Percentiles rank a stretch among this genome's conserved stretches.
Conservation (phyloP, 2,329 filamentous ascomycete species). For the Aureobasidium pullulans region DNA sequence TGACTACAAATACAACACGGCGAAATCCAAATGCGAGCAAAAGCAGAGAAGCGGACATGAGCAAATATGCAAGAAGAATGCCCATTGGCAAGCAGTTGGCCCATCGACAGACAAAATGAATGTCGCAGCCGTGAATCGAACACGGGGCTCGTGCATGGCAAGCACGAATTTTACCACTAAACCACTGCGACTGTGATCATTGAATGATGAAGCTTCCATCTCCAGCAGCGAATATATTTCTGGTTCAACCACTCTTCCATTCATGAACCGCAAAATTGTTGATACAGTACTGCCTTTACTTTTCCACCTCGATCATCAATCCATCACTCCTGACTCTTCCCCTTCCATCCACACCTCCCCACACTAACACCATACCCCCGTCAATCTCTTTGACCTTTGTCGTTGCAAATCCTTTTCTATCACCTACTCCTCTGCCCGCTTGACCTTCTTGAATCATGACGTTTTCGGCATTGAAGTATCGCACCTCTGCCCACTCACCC, state of each 20-base stretch:
- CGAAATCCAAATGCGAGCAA: too few species aligned
- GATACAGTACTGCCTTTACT: neutral
- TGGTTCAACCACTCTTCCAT: neutral
- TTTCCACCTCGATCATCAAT: constrained; percentile 27
- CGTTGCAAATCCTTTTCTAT: constrained; percentile 32
- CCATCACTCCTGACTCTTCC: constrained; percentile 36
- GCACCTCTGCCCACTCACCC: constrained; percentile 44
- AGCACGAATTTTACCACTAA: constrained; percentile 15
- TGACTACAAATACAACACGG: too few species aligned
- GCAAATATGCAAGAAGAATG: neutral
- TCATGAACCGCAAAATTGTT: neutral
- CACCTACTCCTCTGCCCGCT: constrained; percentile 31
- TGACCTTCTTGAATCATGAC: constrained; percentile 27
- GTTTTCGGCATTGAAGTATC: constrained; percentile 39
- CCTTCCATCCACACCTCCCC: constrained; percentile 45
- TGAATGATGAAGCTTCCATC: neutral
- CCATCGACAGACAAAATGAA: neutral
- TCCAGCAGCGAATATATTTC: neutral
- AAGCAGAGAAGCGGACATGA: neutral
- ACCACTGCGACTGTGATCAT: constrained; percentile 9
- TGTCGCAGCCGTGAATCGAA: constrained; percentile 15
- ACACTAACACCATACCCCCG: constrained; percentile 43
- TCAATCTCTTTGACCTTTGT: constrained; percentile 38
- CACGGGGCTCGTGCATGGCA: constrained; percentile 14
- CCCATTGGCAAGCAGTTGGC: neutral